A percentile compares a stretch with the other conserved stretches of the same genome.
Conservation (phyloP, 768 basidiomycete genomes). For the Hydnomerulius pinastri region DNA sequence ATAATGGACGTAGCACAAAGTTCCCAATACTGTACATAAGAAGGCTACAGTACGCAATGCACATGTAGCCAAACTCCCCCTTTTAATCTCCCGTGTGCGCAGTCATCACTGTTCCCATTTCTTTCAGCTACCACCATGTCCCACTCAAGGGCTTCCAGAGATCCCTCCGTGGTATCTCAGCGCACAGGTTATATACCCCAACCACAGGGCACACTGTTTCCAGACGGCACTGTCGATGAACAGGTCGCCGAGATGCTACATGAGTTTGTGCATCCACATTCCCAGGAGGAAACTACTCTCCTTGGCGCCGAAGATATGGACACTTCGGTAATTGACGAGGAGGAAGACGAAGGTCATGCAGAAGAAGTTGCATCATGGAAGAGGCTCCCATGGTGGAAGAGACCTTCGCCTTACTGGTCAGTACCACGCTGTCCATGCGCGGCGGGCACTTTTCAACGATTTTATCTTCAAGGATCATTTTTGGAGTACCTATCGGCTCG, state of each 20-base stretch:
- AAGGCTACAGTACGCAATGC: too few relatives aligned
- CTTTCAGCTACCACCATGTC: conserved; percentile 17
- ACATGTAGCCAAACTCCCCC: too few relatives aligned
- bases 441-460: background rate
- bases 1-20: too few relatives aligned
- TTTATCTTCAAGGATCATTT: conserved; percentile 52
- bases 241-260: conserved; percentile 48
- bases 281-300: conserved; percentile 39
- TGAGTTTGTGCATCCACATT: conserved; percentile 44
- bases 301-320: conserved; percentile 13
- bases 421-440: conserved; percentile 20
- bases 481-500: conserved; percentile 52
- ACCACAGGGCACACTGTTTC: conserved; percentile 41
- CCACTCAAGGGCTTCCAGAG: conserved; percentile 12
- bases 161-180: conserved; percentile 22
- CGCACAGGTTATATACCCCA: conserved; percentile 22
- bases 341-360: conserved; percentile 31
- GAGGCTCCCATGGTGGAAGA: conserved; percentile 69
- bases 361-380: conserved; percentile 28
- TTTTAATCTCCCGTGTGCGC: too few relatives aligned
- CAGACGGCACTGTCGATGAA: conserved; percentile 47
- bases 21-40: too few relatives aligned
- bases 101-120: background rate
- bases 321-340: conserved; percentile 12
- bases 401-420: conserved; percentile 74